A percentile compares a stretch with the other conserved stretches of the same genome.
Conservation (phyloP, 176 grass and related monocot species). For the Dactylis glomerata region DNA sequence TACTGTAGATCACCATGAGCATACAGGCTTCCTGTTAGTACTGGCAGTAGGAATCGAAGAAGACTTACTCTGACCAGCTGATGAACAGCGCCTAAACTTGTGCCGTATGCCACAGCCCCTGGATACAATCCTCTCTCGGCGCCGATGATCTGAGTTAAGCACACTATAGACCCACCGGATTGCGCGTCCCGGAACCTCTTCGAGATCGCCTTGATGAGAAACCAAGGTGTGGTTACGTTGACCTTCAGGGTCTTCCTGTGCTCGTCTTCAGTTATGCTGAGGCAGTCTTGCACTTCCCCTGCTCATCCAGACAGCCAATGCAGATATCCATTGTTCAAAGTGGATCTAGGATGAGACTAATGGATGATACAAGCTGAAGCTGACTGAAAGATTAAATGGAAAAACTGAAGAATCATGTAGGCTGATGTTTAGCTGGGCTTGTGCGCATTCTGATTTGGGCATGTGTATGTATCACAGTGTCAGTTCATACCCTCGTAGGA, state of each 20-base stretch:
- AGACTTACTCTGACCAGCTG: conserved; percentile 76
- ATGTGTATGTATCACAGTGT: no score
- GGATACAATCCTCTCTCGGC: conserved; percentile 89
- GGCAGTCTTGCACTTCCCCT: conserved; percentile 72
- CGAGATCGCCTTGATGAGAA: conserved; percentile 59
- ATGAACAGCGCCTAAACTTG: conserved; percentile 77
- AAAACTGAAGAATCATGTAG: not conserved
- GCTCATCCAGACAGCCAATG: not conserved
- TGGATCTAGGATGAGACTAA: not conserved
- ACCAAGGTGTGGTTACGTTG: conserved; percentile 78
- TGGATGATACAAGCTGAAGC: not conserved
- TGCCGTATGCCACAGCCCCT: conserved; percentile 70
- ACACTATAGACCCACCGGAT: conserved; percentile 64
- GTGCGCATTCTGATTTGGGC: not conserved
- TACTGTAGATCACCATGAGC: not conserved
- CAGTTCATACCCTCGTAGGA: conserved; percentile 57
- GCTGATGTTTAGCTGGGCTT: not conserved
- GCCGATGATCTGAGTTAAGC: conserved; percentile 84
- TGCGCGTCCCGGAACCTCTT: conserved; percentile 50
- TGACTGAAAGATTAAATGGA: not conserved
- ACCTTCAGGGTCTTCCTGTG: conserved; percentile 62
- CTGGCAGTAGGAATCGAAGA: not conserved
- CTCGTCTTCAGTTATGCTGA: conserved; percentile 61
- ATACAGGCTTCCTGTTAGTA: not conserved
- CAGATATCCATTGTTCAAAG: not conserved